Base-by-base conservation (phyloP, 768 basidiomycete genomes). In the Termitomyces titanicus region DNA sequence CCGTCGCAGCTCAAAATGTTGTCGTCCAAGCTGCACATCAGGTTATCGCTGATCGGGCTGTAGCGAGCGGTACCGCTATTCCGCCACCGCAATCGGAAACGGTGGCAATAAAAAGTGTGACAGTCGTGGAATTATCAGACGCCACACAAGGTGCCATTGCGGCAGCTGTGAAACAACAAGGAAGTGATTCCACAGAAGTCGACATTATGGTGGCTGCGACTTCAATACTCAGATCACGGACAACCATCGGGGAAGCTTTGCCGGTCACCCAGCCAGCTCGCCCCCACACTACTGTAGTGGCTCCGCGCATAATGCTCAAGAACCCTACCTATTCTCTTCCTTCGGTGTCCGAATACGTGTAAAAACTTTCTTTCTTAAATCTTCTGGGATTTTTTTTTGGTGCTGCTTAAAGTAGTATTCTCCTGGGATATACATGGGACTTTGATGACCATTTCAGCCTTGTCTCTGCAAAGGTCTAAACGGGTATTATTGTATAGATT, bases 21-120 rank as follows among this genome's bases (percentile, higher is more conserved):
- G 91, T 93, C 44, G 77, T 90, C 33, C 84, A 89, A 64, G 91
- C 91, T 25, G 90, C 91, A 24, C 85, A 90, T 64, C 80, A 86
- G 15, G 78, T 79, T 5, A 73, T 79, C 34, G 79, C 79, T 33
- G 76, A 79, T 64, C 75, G 75, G 47, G 72, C 78, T 45, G 70
- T 72, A 54, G 72, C 72, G 37, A 69, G 65, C 56, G 72, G 74
- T 47, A 71, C 70, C 15, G 40, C 31, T 15, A 62, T 74, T 18
- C 72, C 72, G 12, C 61, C 69, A 15, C 70, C 70, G 48, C 75
- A 70, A 43, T 67, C 71, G 22, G 73, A 75, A 61, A 68, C 69
- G 11, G 69, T 73, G 17, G 75, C 77, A 17, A 75, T 78, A 34
- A 79, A 78, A 63, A 75, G 74, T 47, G 79, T 81, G 48, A 78